phyloP scores from a whole-genome alignment of 1,284 basidiomycete species.

The Thecaphora frezii region DNA sequence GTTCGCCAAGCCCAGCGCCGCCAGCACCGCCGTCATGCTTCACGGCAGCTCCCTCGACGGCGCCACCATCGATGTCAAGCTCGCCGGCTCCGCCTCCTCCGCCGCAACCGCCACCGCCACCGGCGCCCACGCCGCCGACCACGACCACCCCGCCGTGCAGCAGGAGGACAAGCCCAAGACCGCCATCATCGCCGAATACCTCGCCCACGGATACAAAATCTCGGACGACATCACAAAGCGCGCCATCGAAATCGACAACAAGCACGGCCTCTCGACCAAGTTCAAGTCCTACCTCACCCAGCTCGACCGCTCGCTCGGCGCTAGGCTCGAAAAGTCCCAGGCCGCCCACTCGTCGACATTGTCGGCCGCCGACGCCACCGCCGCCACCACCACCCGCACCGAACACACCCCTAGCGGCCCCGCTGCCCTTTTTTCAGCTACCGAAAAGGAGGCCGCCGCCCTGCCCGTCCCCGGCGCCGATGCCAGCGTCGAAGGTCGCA shows the following conservation, averaged over 20 bases:
- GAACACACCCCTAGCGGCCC: slow-evolving; percentile 38
- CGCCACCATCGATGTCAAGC: slow-evolving; percentile 29
- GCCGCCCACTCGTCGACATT: not conserved
- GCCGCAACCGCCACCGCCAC: slow-evolving; percentile 11
- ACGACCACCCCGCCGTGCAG: slow-evolving; percentile 21
- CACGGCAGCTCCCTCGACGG: slow-evolving; percentile 48
- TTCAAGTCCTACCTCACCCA: slow-evolving; percentile 44
- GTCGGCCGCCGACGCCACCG: slow-evolving; percentile 14
- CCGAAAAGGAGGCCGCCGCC: slow-evolving; percentile 35
- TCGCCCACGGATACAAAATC: slow-evolving; percentile 49
- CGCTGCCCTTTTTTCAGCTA: slow-evolving; percentile 29
- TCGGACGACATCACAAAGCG: slow-evolving; percentile 47
- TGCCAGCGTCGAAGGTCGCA: slow-evolving; percentile 21
- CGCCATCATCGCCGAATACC: slow-evolving; percentile 48
- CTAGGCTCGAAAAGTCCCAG: slow-evolving; percentile 23
- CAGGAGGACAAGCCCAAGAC: slow-evolving; percentile 53
- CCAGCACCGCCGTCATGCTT: slow-evolving; percentile 47
- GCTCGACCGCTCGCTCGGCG: slow-evolving; percentile 44
- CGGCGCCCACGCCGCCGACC: not conserved
- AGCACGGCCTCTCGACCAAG: slow-evolving; percentile 44
- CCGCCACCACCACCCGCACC: slow-evolving; percentile 22
- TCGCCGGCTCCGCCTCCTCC: slow-evolving; percentile 9
- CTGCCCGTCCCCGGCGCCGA: slow-evolving; percentile 33
- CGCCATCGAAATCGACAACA: slow-evolving; percentile 50
- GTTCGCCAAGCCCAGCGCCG: slow-evolving; percentile 33